Evolutionary conservation across 2,329 filamentous ascomycete genomes (phyloP), one percentile per base, ranked within the genome.

Genomic region (Falciphora oryzae): DNA sequence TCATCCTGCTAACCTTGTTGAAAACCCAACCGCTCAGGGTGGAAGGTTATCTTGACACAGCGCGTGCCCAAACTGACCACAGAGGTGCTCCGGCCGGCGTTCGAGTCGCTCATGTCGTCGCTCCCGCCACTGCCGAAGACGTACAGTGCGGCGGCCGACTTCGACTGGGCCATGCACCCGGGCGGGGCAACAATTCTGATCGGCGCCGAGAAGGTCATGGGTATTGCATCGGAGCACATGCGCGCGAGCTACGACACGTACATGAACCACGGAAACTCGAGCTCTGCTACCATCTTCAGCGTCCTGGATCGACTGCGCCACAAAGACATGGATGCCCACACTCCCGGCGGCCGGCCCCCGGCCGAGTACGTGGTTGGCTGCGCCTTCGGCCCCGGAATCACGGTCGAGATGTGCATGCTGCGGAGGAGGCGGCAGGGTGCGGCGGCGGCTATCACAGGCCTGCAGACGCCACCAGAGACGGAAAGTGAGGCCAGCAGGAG

Each of bases 131-230:
- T 86, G 3, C 82, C 84, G 0, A 70, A 73, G 6, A 70, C 73
- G 10, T 82, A 82, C 69, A 71, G 73, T n/a, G 68, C 72, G 0
- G 78, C 87, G 0, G 73, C 78, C 0, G 84, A 89, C 66, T 90
- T 89, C 68, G 89, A 91, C 76, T 91, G 89, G 89, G 89, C 88
- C 0, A 82, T 91, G 71, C 89, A 91, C 69, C 89, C 89, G 0
- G 89, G 89, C 5, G 89, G 89, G 25, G 80, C 85, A 0, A 86
- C 87, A 1, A 89, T 91, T 57, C 77, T 91, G 2, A 81, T 85
- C 0, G 86, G 87, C 0, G 85, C 88, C 0, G 84, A 90, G 72
- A 77, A 77, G 57, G 79, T 78, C 1, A 80, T 91, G 78, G 73
- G 75, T 7, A 81, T 91, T 60, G 80, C 79, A 0, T 76, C 86